phyloP scores from a whole-genome alignment of 176 grass and related monocot species.

The Paspalum notatum region DNA sequence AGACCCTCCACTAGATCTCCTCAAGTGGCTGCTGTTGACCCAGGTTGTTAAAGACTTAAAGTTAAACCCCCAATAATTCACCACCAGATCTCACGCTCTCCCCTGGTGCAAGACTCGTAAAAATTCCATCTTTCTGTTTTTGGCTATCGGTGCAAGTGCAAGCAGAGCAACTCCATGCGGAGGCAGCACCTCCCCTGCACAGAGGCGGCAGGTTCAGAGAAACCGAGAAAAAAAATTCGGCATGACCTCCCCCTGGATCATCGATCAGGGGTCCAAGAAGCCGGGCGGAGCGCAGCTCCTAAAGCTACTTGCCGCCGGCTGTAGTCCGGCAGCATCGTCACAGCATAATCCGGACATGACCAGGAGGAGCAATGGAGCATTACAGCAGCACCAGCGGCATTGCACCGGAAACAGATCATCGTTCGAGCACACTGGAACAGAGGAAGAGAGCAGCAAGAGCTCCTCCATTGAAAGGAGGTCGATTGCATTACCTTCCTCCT shows the following conservation, averaged over 20 bases:
- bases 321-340: neutral
- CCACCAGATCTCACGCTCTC: slow-evolving; percentile 9
- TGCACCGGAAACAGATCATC: slow-evolving; percentile 13
- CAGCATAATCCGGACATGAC: neutral
- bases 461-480: slow-evolving; percentile 12
- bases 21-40: slow-evolving; percentile 27
- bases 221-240: neutral
- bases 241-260: slow-evolving; percentile 39
- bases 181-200: slow-evolving; percentile 35
- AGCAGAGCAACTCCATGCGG: neutral
- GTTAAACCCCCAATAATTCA: slow-evolving; percentile 4
- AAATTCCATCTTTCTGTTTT: neutral
- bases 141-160: neutral
- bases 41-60: neutral
- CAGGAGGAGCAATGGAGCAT: neutral
- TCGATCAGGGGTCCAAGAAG: neutral
- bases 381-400: neutral
- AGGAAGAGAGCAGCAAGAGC: neutral
- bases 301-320: neutral
- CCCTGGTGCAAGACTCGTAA: slow-evolving; percentile 27
- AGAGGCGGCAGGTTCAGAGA: slow-evolving; percentile 1
- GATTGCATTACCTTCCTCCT: slow-evolving; percentile 37
- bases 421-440: neutral
- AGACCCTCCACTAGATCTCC: slow-evolving; percentile 27
- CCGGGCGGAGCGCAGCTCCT: neutral